These are phyloP conservation scores for Paramarasmius palmivorus DNA, from an alignment of 1,284 basidiomycete genomes.

Conservation along the genomic window DNA sequence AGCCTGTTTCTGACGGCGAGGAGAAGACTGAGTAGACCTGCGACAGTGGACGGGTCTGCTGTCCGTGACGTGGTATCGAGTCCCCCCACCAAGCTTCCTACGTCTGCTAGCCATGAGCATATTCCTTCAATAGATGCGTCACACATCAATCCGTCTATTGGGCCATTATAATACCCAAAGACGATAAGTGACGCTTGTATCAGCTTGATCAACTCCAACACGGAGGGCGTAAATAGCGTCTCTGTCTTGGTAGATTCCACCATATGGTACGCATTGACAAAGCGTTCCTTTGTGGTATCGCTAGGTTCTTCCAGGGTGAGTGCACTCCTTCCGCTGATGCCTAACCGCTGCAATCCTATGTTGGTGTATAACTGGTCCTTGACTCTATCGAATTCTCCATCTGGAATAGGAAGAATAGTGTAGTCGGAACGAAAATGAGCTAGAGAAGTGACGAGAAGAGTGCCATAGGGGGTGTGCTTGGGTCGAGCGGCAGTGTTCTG, in stretches of 20 bases:
- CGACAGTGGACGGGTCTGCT: slow-evolving; percentile 68
- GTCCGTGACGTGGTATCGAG: slow-evolving; percentile 65
- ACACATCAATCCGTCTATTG: slow-evolving; percentile 68
- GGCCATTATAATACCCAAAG: slow-evolving; percentile 55
- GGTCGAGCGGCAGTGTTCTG: slow-evolving; percentile 72
- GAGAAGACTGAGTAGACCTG: slow-evolving; percentile 68
- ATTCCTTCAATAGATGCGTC: slow-evolving; percentile 73
- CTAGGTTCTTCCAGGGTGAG: slow-evolving; percentile 76
- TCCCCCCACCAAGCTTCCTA: slow-evolving; percentile 58
- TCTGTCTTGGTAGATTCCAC: slow-evolving; percentile 35
- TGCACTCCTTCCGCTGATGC: slow-evolving; percentile 72
- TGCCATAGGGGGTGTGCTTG: slow-evolving; percentile 65
- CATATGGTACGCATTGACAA: slow-evolving; percentile 67
- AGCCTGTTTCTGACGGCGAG: slow-evolving; percentile 69
- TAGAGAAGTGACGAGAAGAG: slow-evolving; percentile 78
- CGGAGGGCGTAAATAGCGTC: slow-evolving; percentile 53
- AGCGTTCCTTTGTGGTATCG: slow-evolving; percentile 76
- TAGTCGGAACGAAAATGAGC: slow-evolving; percentile 83
- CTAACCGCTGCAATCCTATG: slow-evolving; percentile 76
- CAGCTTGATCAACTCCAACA: slow-evolving; percentile 73
- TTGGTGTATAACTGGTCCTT: slow-evolving; percentile 73
- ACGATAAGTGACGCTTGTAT: slow-evolving; percentile 68
- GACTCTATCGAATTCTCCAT: slow-evolving; percentile 62
- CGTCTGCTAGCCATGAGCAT: slow-evolving; percentile 60
- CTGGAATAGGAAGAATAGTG: slow-evolving; percentile 75